Conservation (phyloP, 805 yeast species). For the Saturnispora gosingensis region DNA sequence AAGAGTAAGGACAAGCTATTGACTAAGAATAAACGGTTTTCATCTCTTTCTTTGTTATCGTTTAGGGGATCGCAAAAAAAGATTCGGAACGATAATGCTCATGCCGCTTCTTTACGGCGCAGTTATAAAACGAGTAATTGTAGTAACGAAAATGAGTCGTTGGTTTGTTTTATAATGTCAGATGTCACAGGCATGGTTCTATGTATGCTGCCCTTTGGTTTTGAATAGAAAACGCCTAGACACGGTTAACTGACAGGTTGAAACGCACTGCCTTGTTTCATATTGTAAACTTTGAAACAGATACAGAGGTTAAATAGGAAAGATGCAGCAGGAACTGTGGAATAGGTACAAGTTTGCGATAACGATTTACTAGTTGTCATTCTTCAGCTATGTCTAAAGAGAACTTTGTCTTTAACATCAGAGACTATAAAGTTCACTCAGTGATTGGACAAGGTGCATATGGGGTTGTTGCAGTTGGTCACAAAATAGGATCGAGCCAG, state of each 20-base stretch:
- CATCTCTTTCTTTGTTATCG: background rate
- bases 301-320: background rate
- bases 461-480: conserved; percentile 67
- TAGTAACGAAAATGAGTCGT: background rate
- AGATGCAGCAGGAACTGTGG: background rate
- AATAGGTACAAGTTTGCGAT: background rate
- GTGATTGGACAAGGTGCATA: conserved; percentile 77
- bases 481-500: conserved; percentile 46
- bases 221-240: background rate
- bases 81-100: background rate
- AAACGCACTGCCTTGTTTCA: conserved; percentile 10
- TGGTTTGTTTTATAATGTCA: background rate
- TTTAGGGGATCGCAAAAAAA: background rate
- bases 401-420: conserved; percentile 52
- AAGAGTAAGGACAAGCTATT: background rate
- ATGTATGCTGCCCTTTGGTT: background rate
- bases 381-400: conserved; percentile 22
- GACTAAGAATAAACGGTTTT: background rate
- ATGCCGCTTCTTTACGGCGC: background rate
- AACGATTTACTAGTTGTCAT: background rate
- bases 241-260: background rate
- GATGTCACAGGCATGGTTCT: background rate
- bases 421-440: conserved; percentile 49
- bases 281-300: background rate
- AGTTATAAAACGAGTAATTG: background rate